A percentile compares a stretch with the other conserved stretches of the same genome.
Evolutionary conservation across 176 grass and related monocot species (phyloP).

Genomic region (Raddia guianensis): DNA sequence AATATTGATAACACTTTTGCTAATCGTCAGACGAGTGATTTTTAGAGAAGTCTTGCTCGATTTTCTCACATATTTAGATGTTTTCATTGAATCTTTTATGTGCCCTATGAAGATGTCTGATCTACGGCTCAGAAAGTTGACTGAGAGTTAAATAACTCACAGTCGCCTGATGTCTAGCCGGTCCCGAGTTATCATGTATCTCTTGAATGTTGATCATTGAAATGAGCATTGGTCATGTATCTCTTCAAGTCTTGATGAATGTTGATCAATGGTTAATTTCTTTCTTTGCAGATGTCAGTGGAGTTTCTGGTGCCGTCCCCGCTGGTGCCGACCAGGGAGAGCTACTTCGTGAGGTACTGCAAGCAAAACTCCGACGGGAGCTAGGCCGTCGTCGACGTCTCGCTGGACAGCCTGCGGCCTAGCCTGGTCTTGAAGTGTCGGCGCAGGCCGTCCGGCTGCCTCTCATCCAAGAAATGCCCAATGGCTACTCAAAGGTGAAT

Average conservation of each 20-base stretch:
- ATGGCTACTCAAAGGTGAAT: slow-evolving; percentile 95
- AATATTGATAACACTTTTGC: too few species aligned
- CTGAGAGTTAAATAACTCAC: too few species aligned
- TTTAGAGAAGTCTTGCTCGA: too few species aligned
- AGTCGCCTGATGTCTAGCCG: too few species aligned
- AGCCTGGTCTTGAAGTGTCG: slow-evolving; percentile 58
- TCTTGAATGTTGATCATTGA: too few species aligned
- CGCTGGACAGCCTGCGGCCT: slow-evolving; percentile 76
- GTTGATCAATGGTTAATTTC: neutral
- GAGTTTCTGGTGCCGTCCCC: slow-evolving; percentile 98
- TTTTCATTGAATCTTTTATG: too few species aligned
- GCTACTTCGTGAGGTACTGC: slow-evolving; percentile 93
- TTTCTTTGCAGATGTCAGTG: slow-evolving; percentile 75
- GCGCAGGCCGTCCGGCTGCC: slow-evolving; percentile 81
- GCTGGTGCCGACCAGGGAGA: slow-evolving; percentile 82
- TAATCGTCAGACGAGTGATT: too few species aligned
- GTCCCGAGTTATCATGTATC: too few species aligned
- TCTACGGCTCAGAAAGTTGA: too few species aligned
- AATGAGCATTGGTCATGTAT: too few species aligned
- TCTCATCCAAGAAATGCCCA: slow-evolving; percentile 96
- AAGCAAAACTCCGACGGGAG: slow-evolving; percentile 84
- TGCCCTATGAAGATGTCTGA: too few species aligned
- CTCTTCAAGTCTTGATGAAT: neutral
- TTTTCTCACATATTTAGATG: too few species aligned
- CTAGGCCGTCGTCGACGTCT: slow-evolving; percentile 93